A percentile compares a stretch with the other conserved stretches of the same genome.
Conservation (phyloP, 495 filamentous ascomycete species). For the Xylaria grammica region DNA sequence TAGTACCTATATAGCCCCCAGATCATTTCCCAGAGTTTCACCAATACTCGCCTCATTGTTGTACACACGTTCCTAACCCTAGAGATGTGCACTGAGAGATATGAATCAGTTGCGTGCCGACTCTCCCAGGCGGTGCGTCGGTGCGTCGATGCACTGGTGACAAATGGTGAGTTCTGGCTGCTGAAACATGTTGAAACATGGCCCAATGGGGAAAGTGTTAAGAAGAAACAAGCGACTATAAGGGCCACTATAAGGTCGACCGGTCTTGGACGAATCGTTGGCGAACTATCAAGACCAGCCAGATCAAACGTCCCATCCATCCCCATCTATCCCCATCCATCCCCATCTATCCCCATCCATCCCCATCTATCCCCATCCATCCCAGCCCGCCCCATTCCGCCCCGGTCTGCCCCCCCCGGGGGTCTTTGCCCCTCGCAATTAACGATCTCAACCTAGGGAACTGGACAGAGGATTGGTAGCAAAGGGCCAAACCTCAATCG, state of each 20-base stretch:
- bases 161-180: not conserved
- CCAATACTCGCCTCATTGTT: too few relatives aligned
- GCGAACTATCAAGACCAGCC: slow-evolving; percentile 8
- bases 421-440: slow-evolving; percentile 18
- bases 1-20: too few relatives aligned
- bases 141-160: not conserved
- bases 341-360: not conserved
- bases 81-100: too few relatives aligned
- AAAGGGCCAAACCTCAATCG: slow-evolving; percentile 5
- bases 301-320: slow-evolving; percentile 13
- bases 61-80: too few relatives aligned
- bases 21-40: too few relatives aligned
- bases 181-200: slow-evolving; percentile 20
- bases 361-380: too few relatives aligned
- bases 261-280: slow-evolving; percentile 2
- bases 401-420: not conserved
- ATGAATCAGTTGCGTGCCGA: too few relatives aligned
- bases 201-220: slow-evolving; percentile 8
- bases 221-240: not conserved
- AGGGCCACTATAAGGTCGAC: not conserved
- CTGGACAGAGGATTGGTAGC: not conserved
- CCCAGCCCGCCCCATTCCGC: not conserved
- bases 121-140: too few relatives aligned
- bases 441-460: slow-evolving; percentile 3
- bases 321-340: not conserved